phyloP scores from a whole-genome alignment of 352 stramenopile genomes.

The Pythium apleroticum region DNA sequence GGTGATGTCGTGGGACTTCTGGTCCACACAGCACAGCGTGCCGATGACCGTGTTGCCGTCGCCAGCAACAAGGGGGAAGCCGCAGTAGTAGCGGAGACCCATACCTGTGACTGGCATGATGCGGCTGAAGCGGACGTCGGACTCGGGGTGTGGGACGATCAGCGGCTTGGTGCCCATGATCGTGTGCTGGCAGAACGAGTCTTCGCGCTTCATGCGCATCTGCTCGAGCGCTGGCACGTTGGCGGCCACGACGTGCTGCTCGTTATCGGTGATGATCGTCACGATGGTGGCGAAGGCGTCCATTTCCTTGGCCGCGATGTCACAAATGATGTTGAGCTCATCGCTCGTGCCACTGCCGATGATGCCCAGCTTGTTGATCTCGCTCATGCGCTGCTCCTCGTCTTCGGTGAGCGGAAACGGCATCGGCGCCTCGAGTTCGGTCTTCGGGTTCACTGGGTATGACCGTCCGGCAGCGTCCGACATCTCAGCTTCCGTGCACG shows the following conservation, averaged over 20 bases:
- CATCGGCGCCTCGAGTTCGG: constrained; percentile 32
- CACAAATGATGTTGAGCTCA: constrained; percentile 74
- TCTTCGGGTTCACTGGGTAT: constrained; percentile 36
- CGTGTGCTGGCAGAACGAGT: constrained; percentile 64
- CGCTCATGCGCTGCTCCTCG: constrained; percentile 44
- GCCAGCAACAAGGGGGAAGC: constrained; percentile 49
- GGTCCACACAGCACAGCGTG: constrained; percentile 46
- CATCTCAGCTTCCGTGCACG: constrained; percentile 17
- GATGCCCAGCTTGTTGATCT: constrained; percentile 45
- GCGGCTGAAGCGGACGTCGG: constrained; percentile 66
- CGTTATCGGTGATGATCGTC: constrained; percentile 52
- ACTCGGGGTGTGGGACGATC: constrained; percentile 53
- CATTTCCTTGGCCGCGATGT: constrained; percentile 59
- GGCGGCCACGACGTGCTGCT: constrained; percentile 48
- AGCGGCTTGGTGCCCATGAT: constrained; percentile 64
- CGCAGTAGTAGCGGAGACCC: constrained; percentile 68
- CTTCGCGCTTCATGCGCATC: constrained; percentile 41
- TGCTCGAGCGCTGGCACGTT: constrained; percentile 38
- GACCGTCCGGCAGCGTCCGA: constrained; percentile 44
- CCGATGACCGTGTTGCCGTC: constrained; percentile 42
- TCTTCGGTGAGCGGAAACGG: constrained; percentile 36
- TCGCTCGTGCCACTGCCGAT: constrained; percentile 40
- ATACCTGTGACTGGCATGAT: constrained; percentile 29
- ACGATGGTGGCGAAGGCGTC: constrained; percentile 53
- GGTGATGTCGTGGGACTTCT: constrained; percentile 26